Conservation (phyloP, 2,329 filamentous ascomycete genomes). For the Ophiostoma pallidulum region DNA sequence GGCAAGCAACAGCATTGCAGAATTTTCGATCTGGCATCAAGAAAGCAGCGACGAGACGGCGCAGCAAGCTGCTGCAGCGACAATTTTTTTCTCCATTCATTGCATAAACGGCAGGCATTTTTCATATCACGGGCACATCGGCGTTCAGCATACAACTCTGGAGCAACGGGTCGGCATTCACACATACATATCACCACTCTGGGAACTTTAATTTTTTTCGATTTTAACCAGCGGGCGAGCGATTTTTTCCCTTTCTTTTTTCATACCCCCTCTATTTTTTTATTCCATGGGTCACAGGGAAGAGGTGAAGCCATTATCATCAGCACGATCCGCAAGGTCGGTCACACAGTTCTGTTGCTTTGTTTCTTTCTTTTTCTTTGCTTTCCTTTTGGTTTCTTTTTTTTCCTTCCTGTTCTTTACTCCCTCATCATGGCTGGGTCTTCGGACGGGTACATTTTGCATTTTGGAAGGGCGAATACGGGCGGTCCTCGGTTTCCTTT, state of each 20-base stretch:
- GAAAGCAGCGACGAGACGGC: conserved; percentile 16
- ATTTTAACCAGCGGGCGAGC: conserved; percentile 32
- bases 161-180: conserved; percentile 10
- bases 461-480: conserved; percentile 45
- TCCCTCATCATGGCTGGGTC: conserved; percentile 46
- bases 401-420: conserved; percentile 22
- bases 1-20: conserved; percentile 2
- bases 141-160: conserved; percentile 21
- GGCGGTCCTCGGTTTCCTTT: conserved; percentile 32
- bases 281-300: conserved; percentile 27
- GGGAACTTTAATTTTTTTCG: conserved; percentile 16
- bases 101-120: conserved; percentile 6
- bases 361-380: conserved; percentile 9
- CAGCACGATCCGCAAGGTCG: conserved; percentile 39
- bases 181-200: conserved; percentile 11
- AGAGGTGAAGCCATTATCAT: conserved; percentile 17
- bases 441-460: conserved; percentile 42
- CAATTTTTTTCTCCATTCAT: conserved; percentile 2
- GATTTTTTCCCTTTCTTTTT: conserved; percentile 23
- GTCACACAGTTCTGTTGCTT: conserved; percentile 26
- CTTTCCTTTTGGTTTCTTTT: conserved; percentile 7
- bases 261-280: conserved; percentile 20
- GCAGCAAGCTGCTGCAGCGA: conserved; percentile 3
- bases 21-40: conserved; percentile 16
- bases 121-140: conserved; percentile 20